Evolutionary conservation across 192 early-diverging fungal species (phyloP), one percentile per base, ranked within the genome.

Genomic region (Bifiguratus adelaidae): DNA sequence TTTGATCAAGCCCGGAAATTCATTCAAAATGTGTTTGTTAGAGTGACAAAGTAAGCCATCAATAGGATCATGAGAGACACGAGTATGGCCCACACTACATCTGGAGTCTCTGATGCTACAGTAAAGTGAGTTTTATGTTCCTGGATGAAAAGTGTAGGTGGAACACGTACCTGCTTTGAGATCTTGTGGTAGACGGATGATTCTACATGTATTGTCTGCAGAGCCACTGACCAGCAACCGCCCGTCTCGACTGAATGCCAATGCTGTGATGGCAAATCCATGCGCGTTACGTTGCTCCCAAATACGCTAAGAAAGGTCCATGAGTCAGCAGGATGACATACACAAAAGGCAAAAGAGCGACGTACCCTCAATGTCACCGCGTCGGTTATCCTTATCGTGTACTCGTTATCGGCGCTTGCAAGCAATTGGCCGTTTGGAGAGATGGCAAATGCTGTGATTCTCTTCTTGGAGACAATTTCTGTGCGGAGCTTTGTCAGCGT

Each of bases 161-260:
- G n/a, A n/a, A 13, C 38, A 38, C 49, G 49, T 61, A 68, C 66
- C 63, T 28, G 37, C 43, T 18, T 58, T 53, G 50, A 67, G 62
- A 4, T 52, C 60, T 43, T 75, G 63, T 16, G 85, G 85, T 29
- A 88, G 48, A 33, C 30, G 26, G 22, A 77, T 53, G 26, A 81
- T 67, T 22, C 65, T 56, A 57, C 80, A 82, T 1, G 81, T 78
- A 28, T 80, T 81, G 55, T 96, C 92, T 0, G 82, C 85, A 5
- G 86, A 90, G 1, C 79, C 91, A 56, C 81, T 91, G 16, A 86
- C 73, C 18, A 96, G 46, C 24, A 79, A 48, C 8, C 67, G 58
- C n/a, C 65, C 63, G 21, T 81, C 68, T 21, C 58, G 70, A 48
- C 76, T 85, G 53, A 96, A 88, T 0, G 76, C 74, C 38, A 96